Percentiles rank a stretch among this genome's conserved stretches.
Evolutionary conservation across 371 early-diverging fungal genomes (phyloP).

Genomic region (Mucor velutinosus): DNA sequence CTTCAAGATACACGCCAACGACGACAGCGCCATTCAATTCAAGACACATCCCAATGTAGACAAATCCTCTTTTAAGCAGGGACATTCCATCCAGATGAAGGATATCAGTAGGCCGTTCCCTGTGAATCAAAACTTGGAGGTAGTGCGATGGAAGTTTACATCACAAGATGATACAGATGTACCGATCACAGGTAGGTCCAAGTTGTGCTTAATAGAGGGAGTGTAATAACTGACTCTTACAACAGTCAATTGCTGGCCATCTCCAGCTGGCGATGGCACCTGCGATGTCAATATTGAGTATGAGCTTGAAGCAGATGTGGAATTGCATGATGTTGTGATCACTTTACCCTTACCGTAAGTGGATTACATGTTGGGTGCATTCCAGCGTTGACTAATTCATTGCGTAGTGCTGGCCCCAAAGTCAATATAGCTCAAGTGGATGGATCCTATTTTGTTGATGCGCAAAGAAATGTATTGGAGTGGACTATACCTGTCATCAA

Average conservation of each 20-base stretch:
- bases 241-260: conserved; percentile 95
- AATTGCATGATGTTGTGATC: conserved; percentile 83
- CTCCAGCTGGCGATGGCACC: conserved; percentile 83
- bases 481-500: conserved; percentile 91
- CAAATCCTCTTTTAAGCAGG: conserved; percentile 78
- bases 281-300: conserved; percentile 95
- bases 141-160: conserved; percentile 87
- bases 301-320: conserved; percentile 79
- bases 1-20: conserved; percentile 52
- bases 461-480: conserved; percentile 65
- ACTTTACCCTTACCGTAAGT: conserved; percentile 89
- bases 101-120: conserved; percentile 88
- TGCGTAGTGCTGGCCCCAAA: conserved; percentile 57
- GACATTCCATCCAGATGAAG: conserved; percentile 73
- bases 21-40: conserved; percentile 73
- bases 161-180: conserved; percentile 82
- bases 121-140: conserved; percentile 77
- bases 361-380: no score
- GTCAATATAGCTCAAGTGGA: conserved; percentile 81
- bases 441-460: conserved; percentile 79
- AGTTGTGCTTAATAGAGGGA: neutral
- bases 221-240: neutral
- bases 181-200: conserved; percentile 75
- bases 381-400: neutral
- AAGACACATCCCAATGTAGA: conserved; percentile 97